phyloP scores from a whole-genome alignment of 345 rosid species.

The Barbarea vulgaris region DNA sequence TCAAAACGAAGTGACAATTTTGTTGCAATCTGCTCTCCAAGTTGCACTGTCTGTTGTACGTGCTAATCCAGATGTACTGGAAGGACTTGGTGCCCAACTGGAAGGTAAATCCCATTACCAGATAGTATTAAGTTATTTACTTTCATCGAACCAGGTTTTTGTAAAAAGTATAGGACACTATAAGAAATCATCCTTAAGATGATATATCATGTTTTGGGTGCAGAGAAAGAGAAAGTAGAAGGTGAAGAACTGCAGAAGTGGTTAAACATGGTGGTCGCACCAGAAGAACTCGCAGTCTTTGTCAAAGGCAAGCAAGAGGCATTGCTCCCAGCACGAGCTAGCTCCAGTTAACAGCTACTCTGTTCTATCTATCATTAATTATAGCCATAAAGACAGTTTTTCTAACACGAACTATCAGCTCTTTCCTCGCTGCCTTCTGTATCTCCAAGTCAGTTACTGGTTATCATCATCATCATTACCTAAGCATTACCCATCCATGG shows the following conservation, averaged over 20 bases:
- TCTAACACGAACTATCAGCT: conserved; percentile 19
- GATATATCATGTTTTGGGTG: conserved; percentile 29
- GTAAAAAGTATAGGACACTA: not conserved
- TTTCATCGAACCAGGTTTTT: not conserved
- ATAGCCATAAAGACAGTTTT: conserved; percentile 28
- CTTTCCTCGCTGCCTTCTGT: conserved; percentile 1
- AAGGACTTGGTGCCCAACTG: conserved; percentile 90
- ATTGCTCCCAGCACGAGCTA: conserved; percentile 54
- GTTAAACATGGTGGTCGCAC: conserved; percentile 86
- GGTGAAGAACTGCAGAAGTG: conserved; percentile 89
- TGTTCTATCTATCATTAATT: conserved; percentile 4
- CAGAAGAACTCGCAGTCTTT: conserved; percentile 68
- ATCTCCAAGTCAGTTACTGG: conserved; percentile 34
- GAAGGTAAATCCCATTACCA: conserved; percentile 63
- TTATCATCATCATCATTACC: conserved; percentile 23
- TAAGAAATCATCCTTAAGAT: not conserved
- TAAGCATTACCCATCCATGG: conserved; percentile 4
- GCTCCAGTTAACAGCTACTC: conserved; percentile 30
- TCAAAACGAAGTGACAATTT: conserved; percentile 77
- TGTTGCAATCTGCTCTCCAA: conserved; percentile 78
- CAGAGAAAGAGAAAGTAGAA: conserved; percentile 94
- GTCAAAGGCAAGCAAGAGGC: conserved; percentile 62
- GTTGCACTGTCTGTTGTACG: conserved; percentile 80
- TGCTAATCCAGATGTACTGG: conserved; percentile 83
- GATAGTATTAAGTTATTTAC: not conserved